Base-by-base conservation (phyloP, 148 eudicot species). In the Simmondsia chinensis region DNA sequence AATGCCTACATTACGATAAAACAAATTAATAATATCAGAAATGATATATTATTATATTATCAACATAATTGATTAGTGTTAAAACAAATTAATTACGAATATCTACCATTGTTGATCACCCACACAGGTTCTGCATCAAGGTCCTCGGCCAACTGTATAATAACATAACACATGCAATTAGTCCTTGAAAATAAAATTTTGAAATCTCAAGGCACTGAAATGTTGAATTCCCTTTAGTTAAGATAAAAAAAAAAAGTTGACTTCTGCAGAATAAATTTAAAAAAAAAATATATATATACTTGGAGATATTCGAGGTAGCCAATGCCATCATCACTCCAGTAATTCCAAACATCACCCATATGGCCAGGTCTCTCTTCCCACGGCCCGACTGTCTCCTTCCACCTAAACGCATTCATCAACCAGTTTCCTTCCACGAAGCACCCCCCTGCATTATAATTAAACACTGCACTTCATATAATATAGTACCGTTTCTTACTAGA, bases 301-400 rank as follows among this genome's bases (percentile, higher is more conserved):
- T 62, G 76, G 33, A 75, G 54, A 59, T 65, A 70, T 49, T 75
- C 81, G 31, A 54, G 59, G 46, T 75, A 74, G 9, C 81, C 81
- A 38, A 75, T 50, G 12, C 76, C 81, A 56, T 75, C 81, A 52
- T 75, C 81, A 17, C 76, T 75, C 81, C 81, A 74, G 28, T 74
- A 70, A 33, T 30, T 49, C 81, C 81, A 75, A 14, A 70, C 76
- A 59, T 75, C 81, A 50, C 81, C 76, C 29, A 65, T 62, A 52
- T 75, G 76, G 13, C 81, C 81, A 8, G 81, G 73, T 32, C 76
- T 66, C 59, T 65, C 67, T 34, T 60, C 71, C 67, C 71, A 60
- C 21, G 71, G 60, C 20, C 67, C 71, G 14, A 64, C 31, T 32
- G 71, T 65, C 50, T 55, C 69, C 31, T 65, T 71, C 71, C 76